Evolutionary conservation across 1,284 basidiomycete genomes (phyloP), one percentile per base, ranked within the genome.

Genomic region (Sporisorium exsertum): DNA sequence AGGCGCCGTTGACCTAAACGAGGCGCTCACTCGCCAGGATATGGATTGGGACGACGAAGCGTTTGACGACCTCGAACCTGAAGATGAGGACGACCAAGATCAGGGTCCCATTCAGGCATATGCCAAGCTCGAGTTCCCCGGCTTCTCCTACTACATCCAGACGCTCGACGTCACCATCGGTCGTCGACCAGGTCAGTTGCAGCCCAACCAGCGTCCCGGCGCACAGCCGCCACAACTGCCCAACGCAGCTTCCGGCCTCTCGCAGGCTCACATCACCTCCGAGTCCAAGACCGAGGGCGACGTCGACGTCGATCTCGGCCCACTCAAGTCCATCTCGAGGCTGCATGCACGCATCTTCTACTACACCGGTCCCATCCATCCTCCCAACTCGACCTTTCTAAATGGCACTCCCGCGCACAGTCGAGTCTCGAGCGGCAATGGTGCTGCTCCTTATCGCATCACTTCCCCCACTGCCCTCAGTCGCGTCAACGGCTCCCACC

Each of bases 251-350:
- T 64, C 73, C 2, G 73, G 73, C n/a, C 54, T 68, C 9, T 72
- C 70, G 9, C 75, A 72, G 29, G 72, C 74, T 18, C 66, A 77
- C 42, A 75, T 83, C 66, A 77, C 79, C 15, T 74, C 79, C 33
- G 65, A 72, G 27, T 59, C 64, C 37, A 71, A 74, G 52, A 69
- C 70, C 0, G 70, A 77, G 45, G 82, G 77, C 45, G 79, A 84
- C 43, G 83, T 86, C 50, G 97, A 99, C 83, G 94, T 99, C 50
- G 97, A 99, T 87, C 90, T 99, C 6, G 97, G 97, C 5, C 92
- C 94, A 1, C 90, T 98, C 70, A 98, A 98, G 90, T 95, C 94
- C 69, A 95, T 99, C 60, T 98, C 95, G 13, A 90, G 97, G 26
- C 89, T 97, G 16, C 97, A 99, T 85, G 97, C 97, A 56, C 92